A percentile compares a stretch with the other conserved stretches of the same genome.
Evolutionary conservation across 78 protist genomes (phyloP).

Genomic region (Neovahlkampfia damariscottae): DNA sequence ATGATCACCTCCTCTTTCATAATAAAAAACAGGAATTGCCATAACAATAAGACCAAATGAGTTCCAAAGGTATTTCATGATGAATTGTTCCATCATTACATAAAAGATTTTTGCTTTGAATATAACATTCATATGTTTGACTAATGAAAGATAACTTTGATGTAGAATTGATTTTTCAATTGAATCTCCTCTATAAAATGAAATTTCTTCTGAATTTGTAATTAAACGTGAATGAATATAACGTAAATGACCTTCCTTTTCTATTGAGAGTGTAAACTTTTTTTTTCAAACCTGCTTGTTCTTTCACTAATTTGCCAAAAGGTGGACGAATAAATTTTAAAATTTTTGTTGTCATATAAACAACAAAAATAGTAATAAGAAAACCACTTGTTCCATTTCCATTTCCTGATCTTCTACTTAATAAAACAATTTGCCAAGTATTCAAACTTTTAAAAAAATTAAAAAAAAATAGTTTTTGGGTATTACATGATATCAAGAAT

Average conservation of each 20-base stretch:
- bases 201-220: slow-evolving; percentile 15
- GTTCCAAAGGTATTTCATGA: slow-evolving; percentile 54
- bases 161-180: not conserved
- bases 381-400: not conserved
- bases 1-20: not conserved
- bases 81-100: slow-evolving; percentile 8
- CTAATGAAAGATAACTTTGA: not conserved
- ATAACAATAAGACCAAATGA: slow-evolving; percentile 49
- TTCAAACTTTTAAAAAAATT: too few species aligned
- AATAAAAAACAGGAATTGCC: slow-evolving; percentile 44
- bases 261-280: too few species aligned
- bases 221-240: slow-evolving; percentile 7
- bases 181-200: slow-evolving; percentile 14
- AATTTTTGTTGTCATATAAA: not conserved
- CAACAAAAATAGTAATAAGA: not conserved
- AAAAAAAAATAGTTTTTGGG: too few species aligned
- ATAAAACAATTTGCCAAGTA: too few species aligned
- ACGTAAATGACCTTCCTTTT: slow-evolving; percentile 5
- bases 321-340: slow-evolving; percentile 11
- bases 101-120: not conserved
- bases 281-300: not conserved
- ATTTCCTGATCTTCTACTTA: too few species aligned
- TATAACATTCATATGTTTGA: not conserved
- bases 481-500: slow-evolving; percentile 26
- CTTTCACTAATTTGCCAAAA: slow-evolving; percentile 10